These are phyloP conservation scores for Simplicillium aogashimaense DNA, from an alignment of 2,329 filamentous ascomycete species.

Conservation along the genomic window DNA sequence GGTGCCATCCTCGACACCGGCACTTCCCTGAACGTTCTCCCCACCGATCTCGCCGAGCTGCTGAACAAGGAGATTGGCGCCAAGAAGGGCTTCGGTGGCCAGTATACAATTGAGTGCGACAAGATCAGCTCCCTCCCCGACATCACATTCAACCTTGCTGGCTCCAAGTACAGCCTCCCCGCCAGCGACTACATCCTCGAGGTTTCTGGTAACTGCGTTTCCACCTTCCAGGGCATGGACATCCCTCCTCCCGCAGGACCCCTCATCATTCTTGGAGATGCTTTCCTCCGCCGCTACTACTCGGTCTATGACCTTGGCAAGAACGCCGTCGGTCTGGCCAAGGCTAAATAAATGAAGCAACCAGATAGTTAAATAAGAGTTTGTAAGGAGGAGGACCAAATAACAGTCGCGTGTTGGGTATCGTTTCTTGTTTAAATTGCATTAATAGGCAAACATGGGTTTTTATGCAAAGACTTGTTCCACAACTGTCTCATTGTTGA, in stretches of 20 bases:
- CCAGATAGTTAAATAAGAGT: background rate
- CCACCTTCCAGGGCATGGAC: constrained; percentile 95
- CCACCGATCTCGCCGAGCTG: constrained; percentile 83
- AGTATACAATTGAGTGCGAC: constrained; percentile 87
- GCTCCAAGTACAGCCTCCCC: constrained; percentile 85
- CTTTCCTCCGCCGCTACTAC: constrained; percentile 79
- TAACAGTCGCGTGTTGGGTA: background rate
- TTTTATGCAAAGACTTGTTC: too few relatives aligned
- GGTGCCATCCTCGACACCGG: constrained; percentile 97
- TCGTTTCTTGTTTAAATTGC: background rate
- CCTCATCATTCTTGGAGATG: constrained; percentile 88
- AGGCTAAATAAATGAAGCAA: constrained; percentile 49
- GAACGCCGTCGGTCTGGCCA: constrained; percentile 79
- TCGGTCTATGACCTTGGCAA: constrained; percentile 93
- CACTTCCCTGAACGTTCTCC: constrained; percentile 93
- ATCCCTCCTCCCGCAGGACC: constrained; percentile 81
- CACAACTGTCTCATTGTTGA: background rate
- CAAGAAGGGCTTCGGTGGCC: constrained; percentile 95
- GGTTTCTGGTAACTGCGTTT: constrained; percentile 91
- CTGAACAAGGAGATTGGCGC: constrained; percentile 96
- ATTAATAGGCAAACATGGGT: background rate
- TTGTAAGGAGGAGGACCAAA: too few relatives aligned
- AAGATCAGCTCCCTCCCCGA: constrained; percentile 80
- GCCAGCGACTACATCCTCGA: constrained; percentile 93
- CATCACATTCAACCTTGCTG: constrained; percentile 80